A percentile compares a stretch with the other conserved stretches of the same genome.
Conservation (phyloP, 345 rosid genomes). For the Corchorus capsularis region DNA sequence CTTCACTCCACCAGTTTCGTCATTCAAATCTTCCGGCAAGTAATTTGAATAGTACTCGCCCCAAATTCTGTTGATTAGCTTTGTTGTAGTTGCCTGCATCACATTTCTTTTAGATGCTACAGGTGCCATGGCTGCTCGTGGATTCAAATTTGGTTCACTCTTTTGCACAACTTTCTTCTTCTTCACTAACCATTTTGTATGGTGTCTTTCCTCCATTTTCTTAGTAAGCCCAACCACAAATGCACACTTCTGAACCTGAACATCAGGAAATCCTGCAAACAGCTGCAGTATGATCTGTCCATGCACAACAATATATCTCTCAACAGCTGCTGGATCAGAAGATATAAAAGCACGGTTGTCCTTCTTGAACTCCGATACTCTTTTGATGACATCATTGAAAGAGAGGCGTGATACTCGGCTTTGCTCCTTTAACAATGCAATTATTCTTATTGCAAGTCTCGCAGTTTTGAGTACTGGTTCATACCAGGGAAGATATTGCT, state of each 20-base stretch:
- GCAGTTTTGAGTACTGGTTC: slow-evolving; percentile 72
- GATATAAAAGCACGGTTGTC: slow-evolving; percentile 63
- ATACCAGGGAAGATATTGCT: slow-evolving; percentile 79
- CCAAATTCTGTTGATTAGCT: slow-evolving; percentile 79
- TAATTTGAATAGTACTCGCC: slow-evolving; percentile 73
- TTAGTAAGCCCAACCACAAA: slow-evolving; percentile 55
- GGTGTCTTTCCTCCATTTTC: slow-evolving; percentile 76
- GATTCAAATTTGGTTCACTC: slow-evolving; percentile 57
- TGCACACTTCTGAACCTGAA: slow-evolving; percentile 51
- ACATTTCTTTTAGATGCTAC: slow-evolving; percentile 54
- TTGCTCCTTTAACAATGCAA: slow-evolving; percentile 62
- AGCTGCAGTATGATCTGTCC: slow-evolving; percentile 75
- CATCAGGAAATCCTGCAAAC: slow-evolving; percentile 63
- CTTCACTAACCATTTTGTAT: slow-evolving; percentile 78
- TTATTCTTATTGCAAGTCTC: slow-evolving; percentile 61
- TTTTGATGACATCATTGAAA: slow-evolving; percentile 53
- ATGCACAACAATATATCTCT: slow-evolving; percentile 78
- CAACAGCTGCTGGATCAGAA: slow-evolving; percentile 54
- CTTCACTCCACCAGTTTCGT: slow-evolving; percentile 31
- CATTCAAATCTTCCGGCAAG: slow-evolving; percentile 50
- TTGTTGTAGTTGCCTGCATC: slow-evolving; percentile 89
- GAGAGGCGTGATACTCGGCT: slow-evolving; percentile 60
- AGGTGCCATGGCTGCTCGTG: slow-evolving; percentile 56
- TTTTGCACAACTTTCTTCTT: slow-evolving; percentile 53
- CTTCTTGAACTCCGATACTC: slow-evolving; percentile 48